Percentiles rank a stretch among this genome's conserved stretches.
Conservation (phyloP, 768 basidiomycete genomes). For the Auricularia sp. region DNA sequence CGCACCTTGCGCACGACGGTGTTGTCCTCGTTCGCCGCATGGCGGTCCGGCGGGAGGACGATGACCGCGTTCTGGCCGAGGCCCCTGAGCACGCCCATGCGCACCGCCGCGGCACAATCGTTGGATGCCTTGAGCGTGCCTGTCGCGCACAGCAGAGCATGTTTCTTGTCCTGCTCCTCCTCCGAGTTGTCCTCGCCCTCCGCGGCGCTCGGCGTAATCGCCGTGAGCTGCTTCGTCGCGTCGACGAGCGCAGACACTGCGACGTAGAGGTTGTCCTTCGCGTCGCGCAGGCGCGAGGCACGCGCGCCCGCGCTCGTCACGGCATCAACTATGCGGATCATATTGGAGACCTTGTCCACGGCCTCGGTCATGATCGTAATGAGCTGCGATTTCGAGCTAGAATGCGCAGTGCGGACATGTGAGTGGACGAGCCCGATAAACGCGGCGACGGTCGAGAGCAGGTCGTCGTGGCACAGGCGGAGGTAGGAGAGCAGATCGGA, state of each 20-base stretch:
- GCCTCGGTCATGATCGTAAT: conserved; percentile 94
- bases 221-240: conserved; percentile 22
- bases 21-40: conserved; percentile 29
- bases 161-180: conserved; percentile 67
- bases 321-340: conserved; percentile 84
- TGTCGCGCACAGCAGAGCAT: conserved; percentile 76
- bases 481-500: conserved; percentile 66
- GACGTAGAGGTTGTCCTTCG: conserved; percentile 75
- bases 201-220: conserved; percentile 37
- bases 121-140: conserved; percentile 77
- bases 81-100: conserved; percentile 63
- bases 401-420: conserved; percentile 81
- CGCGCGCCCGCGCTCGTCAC: conserved; percentile 58
- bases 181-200: background rate
- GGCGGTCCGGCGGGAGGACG: conserved; percentile 44
- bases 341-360: conserved; percentile 85
- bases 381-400: conserved; percentile 85
- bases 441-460: conserved; percentile 89
- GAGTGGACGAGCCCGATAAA: conserved; percentile 97
- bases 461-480: conserved; percentile 77
- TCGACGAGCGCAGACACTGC: conserved; percentile 82
- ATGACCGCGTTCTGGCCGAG: conserved; percentile 54
- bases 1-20: conserved; percentile 20
- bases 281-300: conserved; percentile 51
- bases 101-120: conserved; percentile 81